These are phyloP conservation scores for Erucastrum elatum DNA, from an alignment of 345 rosid species.

Conservation along the genomic window DNA sequence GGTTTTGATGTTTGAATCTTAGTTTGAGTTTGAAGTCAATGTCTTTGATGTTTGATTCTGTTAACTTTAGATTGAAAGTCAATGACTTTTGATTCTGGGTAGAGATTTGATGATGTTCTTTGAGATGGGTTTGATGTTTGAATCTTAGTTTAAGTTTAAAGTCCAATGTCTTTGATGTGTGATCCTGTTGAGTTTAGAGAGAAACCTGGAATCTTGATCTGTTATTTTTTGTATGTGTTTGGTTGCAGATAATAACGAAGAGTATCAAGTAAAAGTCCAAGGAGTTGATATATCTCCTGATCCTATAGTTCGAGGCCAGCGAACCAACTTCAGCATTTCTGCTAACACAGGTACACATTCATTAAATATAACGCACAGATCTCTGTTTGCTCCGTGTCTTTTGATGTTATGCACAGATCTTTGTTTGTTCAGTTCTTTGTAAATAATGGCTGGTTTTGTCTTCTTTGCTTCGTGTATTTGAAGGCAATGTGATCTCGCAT, in stretches of 20 bases:
- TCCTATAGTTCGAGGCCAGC: constrained; percentile 56
- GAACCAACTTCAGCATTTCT: constrained; percentile 71
- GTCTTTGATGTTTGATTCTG: not conserved
- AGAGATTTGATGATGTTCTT: too few species aligned
- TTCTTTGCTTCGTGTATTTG: constrained; percentile 19
- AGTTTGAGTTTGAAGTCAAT: not conserved
- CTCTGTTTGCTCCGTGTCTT: constrained; percentile 5
- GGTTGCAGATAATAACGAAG: constrained; percentile 55
- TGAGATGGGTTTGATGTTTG: too few species aligned
- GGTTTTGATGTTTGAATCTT: not conserved
- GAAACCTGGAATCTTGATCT: constrained; percentile 25
- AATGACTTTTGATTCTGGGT: too few species aligned
- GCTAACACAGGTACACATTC: constrained; percentile 56
- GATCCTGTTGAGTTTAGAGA: not conserved
- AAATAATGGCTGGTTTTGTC: not conserved
- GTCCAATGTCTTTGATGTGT: not conserved
- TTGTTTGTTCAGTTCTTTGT: too few species aligned
- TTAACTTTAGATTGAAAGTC: not conserved
- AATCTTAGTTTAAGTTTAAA: not conserved
- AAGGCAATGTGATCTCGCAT: constrained; percentile 52
- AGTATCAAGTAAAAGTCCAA: constrained; percentile 60
- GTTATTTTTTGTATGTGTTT: not conserved
- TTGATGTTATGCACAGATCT: not conserved
- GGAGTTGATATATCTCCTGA: constrained; percentile 69
- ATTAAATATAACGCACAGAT: not conserved